Conservation (phyloP, 1,284 basidiomycete genomes). For the Heterobasidion irregulare region DNA sequence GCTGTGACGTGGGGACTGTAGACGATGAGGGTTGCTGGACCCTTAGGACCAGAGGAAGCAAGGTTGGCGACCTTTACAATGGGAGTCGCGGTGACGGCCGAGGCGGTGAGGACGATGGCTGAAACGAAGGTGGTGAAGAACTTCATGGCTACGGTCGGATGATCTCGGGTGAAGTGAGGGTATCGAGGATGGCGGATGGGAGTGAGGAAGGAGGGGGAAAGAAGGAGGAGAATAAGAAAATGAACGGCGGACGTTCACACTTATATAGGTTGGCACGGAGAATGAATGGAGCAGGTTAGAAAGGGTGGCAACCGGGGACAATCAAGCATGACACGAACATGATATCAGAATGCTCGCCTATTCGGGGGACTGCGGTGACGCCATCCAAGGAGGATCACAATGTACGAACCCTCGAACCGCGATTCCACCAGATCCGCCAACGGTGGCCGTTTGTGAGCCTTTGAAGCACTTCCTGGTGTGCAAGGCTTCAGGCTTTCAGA, state of each 20-base stretch:
- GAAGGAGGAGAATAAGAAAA: slow-evolving; percentile 4
- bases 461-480: too few species aligned
- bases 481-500: too few species aligned
- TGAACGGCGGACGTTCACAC: background rate
- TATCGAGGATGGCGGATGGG: background rate
- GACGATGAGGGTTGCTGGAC: slow-evolving; percentile 28
- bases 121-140: slow-evolving; percentile 16
- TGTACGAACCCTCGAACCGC: too few species aligned
- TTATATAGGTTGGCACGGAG: background rate
- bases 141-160: slow-evolving; percentile 1
- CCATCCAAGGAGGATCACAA: too few species aligned
- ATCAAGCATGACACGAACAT: too few species aligned
- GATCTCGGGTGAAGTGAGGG: background rate
- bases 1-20: slow-evolving; percentile 36
- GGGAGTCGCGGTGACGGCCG: slow-evolving; percentile 20
- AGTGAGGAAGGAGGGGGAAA: background rate
- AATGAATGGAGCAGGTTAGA: background rate
- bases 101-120: slow-evolving; percentile 14
- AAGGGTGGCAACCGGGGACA: too few species aligned
- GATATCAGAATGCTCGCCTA: background rate
- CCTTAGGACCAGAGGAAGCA: background rate
- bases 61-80: slow-evolving; percentile 4
- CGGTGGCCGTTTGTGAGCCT: too few species aligned
- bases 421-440: too few species aligned
- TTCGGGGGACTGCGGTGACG: background rate